A percentile compares a stretch with the other conserved stretches of the same genome.
Evolutionary conservation across 2,329 filamentous ascomycete genomes (phyloP).

Genomic region (Claviceps africana): DNA sequence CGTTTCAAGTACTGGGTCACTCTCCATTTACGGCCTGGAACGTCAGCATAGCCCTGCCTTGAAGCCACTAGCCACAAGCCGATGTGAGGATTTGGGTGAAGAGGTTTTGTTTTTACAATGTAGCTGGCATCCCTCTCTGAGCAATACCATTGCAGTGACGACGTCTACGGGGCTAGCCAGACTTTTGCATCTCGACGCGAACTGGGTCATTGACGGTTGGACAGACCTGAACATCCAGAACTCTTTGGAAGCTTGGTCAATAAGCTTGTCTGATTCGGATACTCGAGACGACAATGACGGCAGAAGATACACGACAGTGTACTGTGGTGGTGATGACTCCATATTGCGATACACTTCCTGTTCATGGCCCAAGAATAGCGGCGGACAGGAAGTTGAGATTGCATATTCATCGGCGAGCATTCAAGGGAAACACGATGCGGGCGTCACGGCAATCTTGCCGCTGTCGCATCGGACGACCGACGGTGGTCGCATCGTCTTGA

Average conservation of each 20-base stretch:
- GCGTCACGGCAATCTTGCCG: conserved; percentile 76
- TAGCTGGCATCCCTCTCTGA: conserved; percentile 50
- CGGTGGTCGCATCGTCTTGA: conserved; percentile 49
- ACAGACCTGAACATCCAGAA: conserved; percentile 31
- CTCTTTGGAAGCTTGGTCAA: conserved; percentile 59
- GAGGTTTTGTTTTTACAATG: conserved; percentile 57
- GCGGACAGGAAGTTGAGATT: conserved; percentile 5
- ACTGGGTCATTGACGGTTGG: conserved; percentile 23
- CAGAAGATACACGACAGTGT: conserved; percentile 28
- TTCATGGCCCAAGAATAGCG: conserved; percentile 8
- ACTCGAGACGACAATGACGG: conserved; percentile 3
- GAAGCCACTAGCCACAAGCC: conserved; percentile 28
- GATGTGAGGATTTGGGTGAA: conserved; percentile 35
- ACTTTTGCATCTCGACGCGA: conserved; percentile 33
- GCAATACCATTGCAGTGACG: conserved; percentile 50
- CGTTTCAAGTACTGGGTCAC: conserved; percentile 61
- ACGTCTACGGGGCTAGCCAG: conserved; percentile 54
- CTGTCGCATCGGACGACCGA: conserved; percentile 31
- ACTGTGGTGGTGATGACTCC: conserved; percentile 67
- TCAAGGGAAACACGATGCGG: conserved; percentile 54
- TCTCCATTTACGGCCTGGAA: conserved; percentile 48
- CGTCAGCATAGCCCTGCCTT: conserved; percentile 22
- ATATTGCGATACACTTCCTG: conserved; percentile 35
- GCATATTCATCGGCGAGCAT: conserved; percentile 14
- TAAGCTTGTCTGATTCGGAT: conserved; percentile 38